Base-by-base conservation (phyloP, 805 yeast genomes). In the Candida loeiensis region DNA sequence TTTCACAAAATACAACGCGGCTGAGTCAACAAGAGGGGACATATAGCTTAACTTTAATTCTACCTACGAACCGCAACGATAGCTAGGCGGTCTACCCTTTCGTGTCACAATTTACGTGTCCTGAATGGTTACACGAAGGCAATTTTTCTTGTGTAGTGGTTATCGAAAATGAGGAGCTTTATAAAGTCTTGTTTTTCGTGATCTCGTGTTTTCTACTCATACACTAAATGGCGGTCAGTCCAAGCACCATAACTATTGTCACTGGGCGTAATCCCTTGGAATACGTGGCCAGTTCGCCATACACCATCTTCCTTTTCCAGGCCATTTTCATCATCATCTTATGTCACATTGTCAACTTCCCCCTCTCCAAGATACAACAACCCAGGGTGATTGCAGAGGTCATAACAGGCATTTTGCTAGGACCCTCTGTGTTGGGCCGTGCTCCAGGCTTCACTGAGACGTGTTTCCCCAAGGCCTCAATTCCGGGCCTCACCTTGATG, bases 311-410 rank as follows among this genome's bases (percentile, higher is more conserved):
- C 56, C 66, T 85, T 17, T 80, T 85, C 56, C 95, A 85, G 55
- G 76, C 80, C 8, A 64, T 81, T 6, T 64, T 82, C 44, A 80
- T 85, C 51, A 66, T 84, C 32, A 49, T 71, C 1, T 51, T 81
- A 17, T 79, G 89, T 40, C 82, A 80, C 41, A 26, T 80, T 8
- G 48, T 85, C 6, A 80, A 83, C 54, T 64, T 68, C 28, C 87
- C 89, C 0, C 60, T 85, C 12, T 67, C 78, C 8, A 73, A 60
- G 45, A 55, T 85, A 31, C 79, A 77, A 48, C 93, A 85, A 56
- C 95, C 95, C 0, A 69, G 80, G 43, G 95, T 85, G 31, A 85
- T 85, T 44, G 86, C 90, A 5, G 95, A 85, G 53, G 93, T 85
- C 36, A 68, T 85, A 7, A 71, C 88, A 0, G 95, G 95, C 20